These are phyloP conservation scores for Trypanosoma avium DNA, from an alignment of 208 protist species.

Conservation along the genomic window DNA sequence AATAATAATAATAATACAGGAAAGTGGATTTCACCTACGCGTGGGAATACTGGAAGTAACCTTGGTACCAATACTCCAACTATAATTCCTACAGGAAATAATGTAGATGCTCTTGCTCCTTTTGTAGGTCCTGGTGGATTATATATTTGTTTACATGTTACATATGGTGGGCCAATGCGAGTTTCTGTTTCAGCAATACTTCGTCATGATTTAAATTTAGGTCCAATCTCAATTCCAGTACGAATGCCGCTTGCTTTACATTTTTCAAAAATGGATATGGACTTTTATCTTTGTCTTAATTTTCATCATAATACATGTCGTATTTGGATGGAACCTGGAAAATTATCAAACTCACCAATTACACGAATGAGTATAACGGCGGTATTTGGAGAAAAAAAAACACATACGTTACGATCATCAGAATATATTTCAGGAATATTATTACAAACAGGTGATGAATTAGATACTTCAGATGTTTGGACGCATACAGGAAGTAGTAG, in stretches of 20 bases:
- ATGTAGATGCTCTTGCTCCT: slow-evolving; percentile 37
- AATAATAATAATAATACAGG: no score
- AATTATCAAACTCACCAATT: slow-evolving; percentile 58
- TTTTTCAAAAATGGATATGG: slow-evolving; percentile 68
- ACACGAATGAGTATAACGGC: slow-evolving; percentile 64
- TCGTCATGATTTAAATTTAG: slow-evolving; percentile 53
- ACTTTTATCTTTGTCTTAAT: slow-evolving; percentile 79
- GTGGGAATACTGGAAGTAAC: no score
- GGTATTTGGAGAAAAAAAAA: slow-evolving; percentile 44
- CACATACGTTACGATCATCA: neutral
- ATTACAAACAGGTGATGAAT: slow-evolving; percentile 13
- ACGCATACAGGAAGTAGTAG: slow-evolving; percentile 33
- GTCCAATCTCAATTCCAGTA: slow-evolving; percentile 44
- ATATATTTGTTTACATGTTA: slow-evolving; percentile 74
- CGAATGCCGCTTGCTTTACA: slow-evolving; percentile 61
- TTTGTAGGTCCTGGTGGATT: slow-evolving; percentile 60
- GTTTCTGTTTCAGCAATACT: slow-evolving; percentile 47
- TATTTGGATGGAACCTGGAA: slow-evolving; percentile 71
- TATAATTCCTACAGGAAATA: neutral
- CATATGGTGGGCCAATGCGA: slow-evolving; percentile 76
- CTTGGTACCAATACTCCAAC: neutral
- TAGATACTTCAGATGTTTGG: slow-evolving; percentile 24
- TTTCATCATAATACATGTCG: slow-evolving; percentile 48
- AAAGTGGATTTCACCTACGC: no score
- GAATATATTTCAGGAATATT: slow-evolving; percentile 5